Conservation (phyloP, 805 yeast species). For the Saccharomyces jurei region DNA sequence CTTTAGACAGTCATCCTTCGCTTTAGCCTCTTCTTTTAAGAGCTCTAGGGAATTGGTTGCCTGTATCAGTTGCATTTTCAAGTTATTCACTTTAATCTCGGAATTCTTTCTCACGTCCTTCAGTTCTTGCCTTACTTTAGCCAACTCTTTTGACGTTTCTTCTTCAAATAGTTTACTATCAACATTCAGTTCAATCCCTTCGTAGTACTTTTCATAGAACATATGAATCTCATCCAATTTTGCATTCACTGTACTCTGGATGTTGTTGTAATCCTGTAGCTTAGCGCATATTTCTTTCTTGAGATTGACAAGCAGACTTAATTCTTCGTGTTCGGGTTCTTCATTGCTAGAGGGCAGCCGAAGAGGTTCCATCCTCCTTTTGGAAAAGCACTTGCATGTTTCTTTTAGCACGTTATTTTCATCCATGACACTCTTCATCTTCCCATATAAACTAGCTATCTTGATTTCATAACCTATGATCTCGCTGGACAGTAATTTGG, state of each 20-base stretch:
- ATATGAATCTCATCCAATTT: background rate
- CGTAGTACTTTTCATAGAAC: background rate
- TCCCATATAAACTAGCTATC: slow-evolving; percentile 8
- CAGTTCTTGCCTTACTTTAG: background rate
- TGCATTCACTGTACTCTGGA: background rate
- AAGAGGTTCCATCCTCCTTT: background rate
- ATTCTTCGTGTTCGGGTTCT: background rate
- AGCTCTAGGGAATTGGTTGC: background rate
- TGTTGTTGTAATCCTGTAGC: background rate
- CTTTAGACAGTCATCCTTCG: background rate
- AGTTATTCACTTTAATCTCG: background rate
- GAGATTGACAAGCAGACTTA: background rate
- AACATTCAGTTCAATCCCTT: background rate
- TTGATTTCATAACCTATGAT: slow-evolving; percentile 7
- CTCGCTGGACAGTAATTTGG: slow-evolving; percentile 5
- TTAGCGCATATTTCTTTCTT: background rate
- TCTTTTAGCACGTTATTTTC: background rate
- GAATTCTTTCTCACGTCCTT: background rate
- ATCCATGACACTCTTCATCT: background rate
- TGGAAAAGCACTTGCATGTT: background rate
- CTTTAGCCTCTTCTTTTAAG: background rate
- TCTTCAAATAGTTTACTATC: background rate
- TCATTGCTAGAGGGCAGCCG: background rate
- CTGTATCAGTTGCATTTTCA: background rate
- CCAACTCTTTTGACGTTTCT: background rate